A percentile compares a stretch with the other conserved stretches of the same genome.
phyloP scores from a whole-genome alignment of 306 rosid species.

The Lablab purpureus region DNA sequence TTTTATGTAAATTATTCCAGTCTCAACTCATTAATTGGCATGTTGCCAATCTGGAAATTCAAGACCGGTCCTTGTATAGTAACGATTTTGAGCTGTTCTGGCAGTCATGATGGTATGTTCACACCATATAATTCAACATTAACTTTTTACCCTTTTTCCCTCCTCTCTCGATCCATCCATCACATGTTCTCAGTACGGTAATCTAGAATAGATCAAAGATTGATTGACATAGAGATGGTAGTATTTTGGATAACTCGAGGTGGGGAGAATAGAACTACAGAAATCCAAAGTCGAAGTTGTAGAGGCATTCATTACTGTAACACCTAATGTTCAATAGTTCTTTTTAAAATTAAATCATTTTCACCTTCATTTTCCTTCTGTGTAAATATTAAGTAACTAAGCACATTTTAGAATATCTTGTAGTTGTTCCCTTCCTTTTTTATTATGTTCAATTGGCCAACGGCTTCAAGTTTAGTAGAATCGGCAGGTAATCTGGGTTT shows the following conservation, averaged over 20 bases:
- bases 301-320: slow-evolving; percentile 63
- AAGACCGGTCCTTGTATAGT: slow-evolving; percentile 99
- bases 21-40: slow-evolving; percentile 96
- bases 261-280: slow-evolving; percentile 51
- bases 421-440: background rate
- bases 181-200: slow-evolving; percentile 44
- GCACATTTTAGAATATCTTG: slow-evolving; percentile 26
- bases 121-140: slow-evolving; percentile 55
- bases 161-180: slow-evolving; percentile 46
- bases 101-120: slow-evolving; percentile 79
- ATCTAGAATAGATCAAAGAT: slow-evolving; percentile 63
- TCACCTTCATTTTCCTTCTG: slow-evolving; percentile 41
- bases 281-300: slow-evolving; percentile 44
- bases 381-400: slow-evolving; percentile 59
- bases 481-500: slow-evolving; percentile 32
- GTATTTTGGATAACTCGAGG: slow-evolving; percentile 47
- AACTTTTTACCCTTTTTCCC: slow-evolving; percentile 43
- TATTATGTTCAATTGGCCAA: slow-evolving; percentile 40
- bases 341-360: slow-evolving; percentile 19
- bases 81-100: slow-evolving; percentile 94
- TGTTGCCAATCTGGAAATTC: slow-evolving; percentile 97
- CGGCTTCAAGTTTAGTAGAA: slow-evolving; percentile 8
- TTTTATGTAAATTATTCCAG: slow-evolving; percentile 87
- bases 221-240: slow-evolving; percentile 74
- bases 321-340: slow-evolving; percentile 52